These are phyloP conservation scores for Geranium incanum DNA, from an alignment of 441 rosid species.

Conservation along the genomic window DNA sequence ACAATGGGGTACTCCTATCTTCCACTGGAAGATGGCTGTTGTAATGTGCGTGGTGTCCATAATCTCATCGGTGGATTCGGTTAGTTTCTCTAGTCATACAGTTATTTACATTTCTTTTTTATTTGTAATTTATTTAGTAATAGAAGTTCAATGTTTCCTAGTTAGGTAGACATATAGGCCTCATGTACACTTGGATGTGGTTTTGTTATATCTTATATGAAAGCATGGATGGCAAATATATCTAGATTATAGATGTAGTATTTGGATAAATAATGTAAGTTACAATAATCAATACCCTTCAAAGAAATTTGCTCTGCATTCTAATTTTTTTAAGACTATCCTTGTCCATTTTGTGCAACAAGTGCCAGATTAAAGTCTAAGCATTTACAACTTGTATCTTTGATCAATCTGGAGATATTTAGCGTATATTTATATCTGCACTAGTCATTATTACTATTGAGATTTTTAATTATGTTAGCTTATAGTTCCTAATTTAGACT, in stretches of 20 bases:
- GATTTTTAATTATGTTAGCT: neutral
- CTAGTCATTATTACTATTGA: neutral
- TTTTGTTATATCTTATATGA: neutral
- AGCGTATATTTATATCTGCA: neutral
- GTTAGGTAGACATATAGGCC: neutral
- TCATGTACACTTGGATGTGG: neutral
- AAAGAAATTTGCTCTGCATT: neutral
- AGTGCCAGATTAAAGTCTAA: neutral
- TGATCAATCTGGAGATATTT: neutral
- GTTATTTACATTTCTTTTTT: conserved; percentile 5
- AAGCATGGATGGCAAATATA: neutral
- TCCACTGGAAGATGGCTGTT: conserved; percentile 80
- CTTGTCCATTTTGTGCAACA: neutral
- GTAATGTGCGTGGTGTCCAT: conserved; percentile 82
- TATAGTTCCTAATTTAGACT: neutral
- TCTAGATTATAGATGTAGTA: neutral
- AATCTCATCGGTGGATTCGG: conserved; percentile 86
- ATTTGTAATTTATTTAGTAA: neutral
- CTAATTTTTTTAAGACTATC: neutral
- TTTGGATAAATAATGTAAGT: neutral
- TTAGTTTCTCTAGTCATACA: conserved; percentile 29
- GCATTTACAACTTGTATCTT: neutral
- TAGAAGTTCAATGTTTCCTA: neutral
- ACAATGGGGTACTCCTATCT: conserved; percentile 95
- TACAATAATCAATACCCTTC: neutral